phyloP scores from a whole-genome alignment of 1,284 basidiomycete genomes.

The Polyporus tsugae region DNA sequence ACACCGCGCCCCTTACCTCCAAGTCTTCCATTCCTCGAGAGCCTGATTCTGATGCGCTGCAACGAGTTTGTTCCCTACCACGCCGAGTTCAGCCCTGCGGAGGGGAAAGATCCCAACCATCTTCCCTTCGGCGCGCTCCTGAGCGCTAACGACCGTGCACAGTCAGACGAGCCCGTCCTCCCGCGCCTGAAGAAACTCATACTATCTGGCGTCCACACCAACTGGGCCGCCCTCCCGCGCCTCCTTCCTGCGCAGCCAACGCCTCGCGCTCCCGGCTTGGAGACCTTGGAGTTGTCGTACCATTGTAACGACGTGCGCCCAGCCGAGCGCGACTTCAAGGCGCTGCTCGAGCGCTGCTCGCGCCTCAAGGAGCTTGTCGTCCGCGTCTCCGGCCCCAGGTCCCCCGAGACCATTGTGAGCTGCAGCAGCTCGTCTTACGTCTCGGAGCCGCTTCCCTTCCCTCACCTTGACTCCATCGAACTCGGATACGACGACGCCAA shows the following conservation, averaged over 20 bases:
- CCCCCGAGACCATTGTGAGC: background rate
- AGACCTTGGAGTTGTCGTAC: constrained; percentile 34
- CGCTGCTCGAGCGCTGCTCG: constrained; percentile 23
- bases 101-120: constrained; percentile 46
- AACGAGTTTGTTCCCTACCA: constrained; percentile 60
- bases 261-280: constrained; percentile 17
- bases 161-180: constrained; percentile 20
- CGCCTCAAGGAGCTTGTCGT: constrained; percentile 27
- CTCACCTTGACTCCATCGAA: constrained; percentile 24
- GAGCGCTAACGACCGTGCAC: background rate
- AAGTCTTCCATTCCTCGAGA: constrained; percentile 49
- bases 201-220: constrained; percentile 36
- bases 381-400: constrained; percentile 28
- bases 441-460: constrained; percentile 26
- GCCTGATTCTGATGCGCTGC: constrained; percentile 61
- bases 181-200: constrained; percentile 32
- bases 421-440: background rate
- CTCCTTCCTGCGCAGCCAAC: constrained; percentile 23
- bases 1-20: constrained; percentile 18
- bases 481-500: constrained; percentile 33
- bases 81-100: constrained; percentile 51
- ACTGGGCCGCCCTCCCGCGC: constrained; percentile 32
- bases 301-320: constrained; percentile 34
- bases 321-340: constrained; percentile 24
- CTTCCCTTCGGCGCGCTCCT: constrained; percentile 41